A percentile compares a stretch with the other conserved stretches of the same genome.
These are phyloP conservation scores for Aquilaria malaccensis DNA, from an alignment of 345 rosid species.

Conservation along the genomic window DNA sequence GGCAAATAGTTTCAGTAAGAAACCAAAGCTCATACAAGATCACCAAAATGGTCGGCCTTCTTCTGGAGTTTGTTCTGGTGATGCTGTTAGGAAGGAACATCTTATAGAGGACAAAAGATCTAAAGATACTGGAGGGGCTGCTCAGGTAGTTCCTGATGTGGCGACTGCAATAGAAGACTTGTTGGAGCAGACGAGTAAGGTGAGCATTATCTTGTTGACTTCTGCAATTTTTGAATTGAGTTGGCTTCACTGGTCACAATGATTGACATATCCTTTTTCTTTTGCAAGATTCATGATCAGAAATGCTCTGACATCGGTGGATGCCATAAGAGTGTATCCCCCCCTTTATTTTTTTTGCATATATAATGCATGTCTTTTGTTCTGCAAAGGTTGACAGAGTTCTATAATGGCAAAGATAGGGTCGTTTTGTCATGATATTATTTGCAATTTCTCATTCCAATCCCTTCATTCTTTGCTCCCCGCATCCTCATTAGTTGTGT, in stretches of 20 bases:
- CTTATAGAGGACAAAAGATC: slow-evolving; percentile 23
- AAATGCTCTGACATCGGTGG: slow-evolving; percentile 47
- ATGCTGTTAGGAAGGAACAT: slow-evolving; percentile 21
- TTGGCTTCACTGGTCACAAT: too few species aligned
- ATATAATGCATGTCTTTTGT: background rate
- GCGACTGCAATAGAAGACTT: slow-evolving; percentile 92
- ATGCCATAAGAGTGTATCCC: slow-evolving; percentile 63
- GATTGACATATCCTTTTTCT: slow-evolving; percentile 10
- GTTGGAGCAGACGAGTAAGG: slow-evolving; percentile 86
- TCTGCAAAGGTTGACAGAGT: background rate
- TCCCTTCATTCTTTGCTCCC: too few species aligned
- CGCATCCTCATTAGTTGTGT: too few species aligned
- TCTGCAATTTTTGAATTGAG: too few species aligned
- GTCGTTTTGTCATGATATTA: too few species aligned
- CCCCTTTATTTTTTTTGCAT: slow-evolving; percentile 27
- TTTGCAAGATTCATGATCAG: slow-evolving; percentile 60
- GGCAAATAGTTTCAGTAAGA: slow-evolving; percentile 36
- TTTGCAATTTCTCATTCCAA: too few species aligned
- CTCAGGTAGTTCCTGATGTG: slow-evolving; percentile 68
- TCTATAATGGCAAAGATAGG: slow-evolving; percentile 12
- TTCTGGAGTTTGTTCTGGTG: slow-evolving; percentile 30
- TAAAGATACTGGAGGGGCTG: slow-evolving; percentile 34
- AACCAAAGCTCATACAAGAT: slow-evolving; percentile 41
- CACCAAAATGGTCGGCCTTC: slow-evolving; percentile 22
- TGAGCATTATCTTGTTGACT: slow-evolving; percentile 16